These are phyloP conservation scores for Pseudevernia furfuracea DNA, from an alignment of 495 filamentous ascomycete genomes.

Conservation along the genomic window DNA sequence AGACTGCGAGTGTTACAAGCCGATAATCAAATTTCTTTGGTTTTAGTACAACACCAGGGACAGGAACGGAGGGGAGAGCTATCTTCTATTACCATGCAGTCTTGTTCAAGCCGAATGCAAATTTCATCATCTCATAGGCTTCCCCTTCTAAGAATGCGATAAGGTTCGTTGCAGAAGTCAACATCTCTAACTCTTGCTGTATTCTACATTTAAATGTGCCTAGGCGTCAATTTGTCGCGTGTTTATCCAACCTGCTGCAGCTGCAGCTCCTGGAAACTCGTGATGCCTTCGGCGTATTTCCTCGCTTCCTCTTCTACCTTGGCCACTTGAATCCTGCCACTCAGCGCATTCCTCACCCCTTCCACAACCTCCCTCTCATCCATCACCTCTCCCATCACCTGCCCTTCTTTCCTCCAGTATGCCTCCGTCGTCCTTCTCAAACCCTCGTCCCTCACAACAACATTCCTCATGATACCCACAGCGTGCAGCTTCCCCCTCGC, in stretches of 20 bases:
- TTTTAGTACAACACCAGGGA: neutral
- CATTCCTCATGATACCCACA: slow-evolving; percentile 49
- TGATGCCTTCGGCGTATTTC: slow-evolving; percentile 24
- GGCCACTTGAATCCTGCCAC: slow-evolving; percentile 22
- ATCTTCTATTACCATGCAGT: neutral
- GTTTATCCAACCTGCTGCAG: neutral
- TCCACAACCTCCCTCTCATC: slow-evolving; percentile 28
- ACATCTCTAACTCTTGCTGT: neutral
- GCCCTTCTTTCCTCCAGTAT: slow-evolving; percentile 48
- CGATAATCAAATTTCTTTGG: neutral
- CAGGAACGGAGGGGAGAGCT: neutral
- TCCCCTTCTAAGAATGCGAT: neutral
- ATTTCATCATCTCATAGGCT: neutral
- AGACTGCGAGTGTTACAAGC: neutral
- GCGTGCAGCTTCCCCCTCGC: slow-evolving; percentile 46
- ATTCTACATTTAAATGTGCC: neutral
- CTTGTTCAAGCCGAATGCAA: neutral
- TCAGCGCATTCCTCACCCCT: slow-evolving; percentile 25
- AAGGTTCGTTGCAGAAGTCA: too few relatives aligned
- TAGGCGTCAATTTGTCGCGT: neutral
- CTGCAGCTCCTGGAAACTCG: slow-evolving; percentile 1
- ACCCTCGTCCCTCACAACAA: slow-evolving; percentile 47
- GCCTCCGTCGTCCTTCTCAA: slow-evolving; percentile 47
- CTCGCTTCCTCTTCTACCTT: slow-evolving; percentile 26
- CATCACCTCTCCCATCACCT: slow-evolving; percentile 28